Percentiles rank a stretch among this genome's conserved stretches.
phyloP scores from a whole-genome alignment of 2,329 filamentous ascomycete genomes.

The Reticulascus tulasneorum region DNA sequence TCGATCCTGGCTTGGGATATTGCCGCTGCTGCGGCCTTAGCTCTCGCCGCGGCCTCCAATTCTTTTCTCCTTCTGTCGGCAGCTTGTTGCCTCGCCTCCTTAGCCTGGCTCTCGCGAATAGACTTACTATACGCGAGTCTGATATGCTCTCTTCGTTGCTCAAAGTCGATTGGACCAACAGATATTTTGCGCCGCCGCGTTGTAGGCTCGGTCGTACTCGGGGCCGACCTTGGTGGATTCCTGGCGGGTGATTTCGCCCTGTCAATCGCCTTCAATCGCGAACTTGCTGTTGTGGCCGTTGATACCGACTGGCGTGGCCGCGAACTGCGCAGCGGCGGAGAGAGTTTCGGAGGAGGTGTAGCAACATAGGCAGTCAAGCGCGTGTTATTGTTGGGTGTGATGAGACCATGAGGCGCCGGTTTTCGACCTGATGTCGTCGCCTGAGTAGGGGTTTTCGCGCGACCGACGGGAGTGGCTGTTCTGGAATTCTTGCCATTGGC shows the following conservation, averaged over 20 bases:
- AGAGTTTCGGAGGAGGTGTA: conserved; percentile 65
- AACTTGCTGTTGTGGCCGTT: conserved; percentile 66
- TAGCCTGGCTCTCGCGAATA: conserved; percentile 68
- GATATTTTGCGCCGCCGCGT: conserved; percentile 50
- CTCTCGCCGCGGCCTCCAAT: conserved; percentile 40
- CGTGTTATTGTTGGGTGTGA: conserved; percentile 47
- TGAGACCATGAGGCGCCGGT: conserved; percentile 35
- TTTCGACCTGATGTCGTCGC: conserved; percentile 30
- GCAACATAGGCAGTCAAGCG: conserved; percentile 72
- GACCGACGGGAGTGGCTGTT: conserved; percentile 33
- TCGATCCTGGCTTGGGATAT: conserved; percentile 6
- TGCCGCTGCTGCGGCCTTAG: conserved; percentile 29
- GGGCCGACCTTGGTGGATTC: conserved; percentile 21
- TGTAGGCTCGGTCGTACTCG: conserved; percentile 33
- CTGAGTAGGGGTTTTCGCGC: conserved; percentile 41
- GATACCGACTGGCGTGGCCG: conserved; percentile 77
- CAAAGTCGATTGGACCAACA: conserved; percentile 78
- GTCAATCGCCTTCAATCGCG: conserved; percentile 62
- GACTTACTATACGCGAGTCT: conserved; percentile 81
- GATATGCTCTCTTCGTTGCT: conserved; percentile 75
- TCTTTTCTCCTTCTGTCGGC: conserved; percentile 51
- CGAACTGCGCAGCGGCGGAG: conserved; percentile 76
- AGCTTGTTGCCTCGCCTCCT: conserved; percentile 49
- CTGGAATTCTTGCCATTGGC: conserved; percentile 36
- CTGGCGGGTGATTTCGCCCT: conserved; percentile 44